Base-by-base conservation (phyloP, 1,139 yeast genomes). In the Zygoascus hellenicus region DNA sequence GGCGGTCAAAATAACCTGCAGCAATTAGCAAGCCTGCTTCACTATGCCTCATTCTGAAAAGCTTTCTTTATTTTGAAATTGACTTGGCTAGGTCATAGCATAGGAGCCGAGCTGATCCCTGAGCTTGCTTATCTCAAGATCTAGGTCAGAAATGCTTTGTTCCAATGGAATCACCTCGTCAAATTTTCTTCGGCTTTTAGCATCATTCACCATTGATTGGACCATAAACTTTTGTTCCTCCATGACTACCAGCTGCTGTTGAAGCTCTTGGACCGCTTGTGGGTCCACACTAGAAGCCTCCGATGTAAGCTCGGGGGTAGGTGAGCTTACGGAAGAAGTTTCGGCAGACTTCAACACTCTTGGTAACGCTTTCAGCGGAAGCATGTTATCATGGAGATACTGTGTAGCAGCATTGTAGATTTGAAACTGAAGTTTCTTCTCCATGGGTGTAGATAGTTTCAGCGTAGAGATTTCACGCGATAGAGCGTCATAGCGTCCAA, bases 191-290 rank as follows among this genome's bases (percentile, higher is more conserved):
- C 77, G 78, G 53, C 72, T 74, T 50, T 83, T 86, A 39, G 83
- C 78, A 15, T 75, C 78, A 3, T 72, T 70, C 16, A 85, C 75
- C 74, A 83, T 76, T 19, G 76, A 74, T 48, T 79, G 78, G 2
- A 90, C 81, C 52, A 90, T 65, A 57, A 78, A 88, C 58, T 74
- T 74, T 59, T 90, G 97, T 60, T 90, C 97, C 54, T 83, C 83
- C 65, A 88, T 69, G 11, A 90, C 96, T 83, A 89, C 84, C 48
- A 90, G 65, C 55, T 84, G 83, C 56, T 88, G 94, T 35, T 39
- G 35, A n/a, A 43, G 16, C n/a, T 16, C 11, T 17, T 42, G 47
- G 15, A 31, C 28, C 13, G 40, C 43, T 19, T 42, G 28, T 22
- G 31, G 9, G 15, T 10, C 7, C 15, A 19, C 6, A 13, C 10